These are phyloP conservation scores for Casuarina equisetifolia DNA, from an alignment of 306 rosid genomes.

Conservation along the genomic window DNA sequence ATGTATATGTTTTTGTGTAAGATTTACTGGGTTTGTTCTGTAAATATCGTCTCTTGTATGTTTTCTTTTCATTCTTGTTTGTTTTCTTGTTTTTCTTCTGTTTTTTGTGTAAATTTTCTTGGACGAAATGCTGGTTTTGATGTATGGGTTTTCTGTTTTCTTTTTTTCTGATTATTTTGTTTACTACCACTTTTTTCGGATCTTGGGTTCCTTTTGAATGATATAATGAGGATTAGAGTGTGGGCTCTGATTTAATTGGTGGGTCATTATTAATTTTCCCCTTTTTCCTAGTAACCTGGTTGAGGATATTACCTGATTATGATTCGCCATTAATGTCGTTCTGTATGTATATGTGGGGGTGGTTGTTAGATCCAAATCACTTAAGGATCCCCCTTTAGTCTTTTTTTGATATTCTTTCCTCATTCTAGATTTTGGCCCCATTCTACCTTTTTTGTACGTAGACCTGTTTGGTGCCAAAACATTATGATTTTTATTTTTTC, in stretches of 20 bases:
- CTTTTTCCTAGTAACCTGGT: slow-evolving; percentile 20
- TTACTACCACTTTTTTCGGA: slow-evolving; percentile 12
- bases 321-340: slow-evolving; percentile 15
- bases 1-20: slow-evolving; percentile 4
- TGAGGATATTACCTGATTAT: slow-evolving; percentile 15
- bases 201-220: slow-evolving; percentile 29
- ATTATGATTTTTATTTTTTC: background rate
- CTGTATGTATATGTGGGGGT: background rate
- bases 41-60: slow-evolving; percentile 25
- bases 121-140: slow-evolving; percentile 5
- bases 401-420: background rate
- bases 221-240: slow-evolving; percentile 27
- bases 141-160: background rate
- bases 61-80: background rate
- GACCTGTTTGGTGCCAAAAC: background rate
- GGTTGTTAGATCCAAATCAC: slow-evolving; percentile 20
- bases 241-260: slow-evolving; percentile 45
- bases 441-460: slow-evolving; percentile 5
- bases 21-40: slow-evolving; percentile 26
- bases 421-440: slow-evolving; percentile 23
- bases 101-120: background rate
- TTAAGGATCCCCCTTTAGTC: background rate
- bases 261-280: slow-evolving; percentile 36
- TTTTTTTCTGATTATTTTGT: background rate
- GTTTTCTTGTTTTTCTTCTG: background rate